Evolutionary conservation across 345 rosid genomes (phyloP).

Genomic region (Rhizophora mangle): DNA sequence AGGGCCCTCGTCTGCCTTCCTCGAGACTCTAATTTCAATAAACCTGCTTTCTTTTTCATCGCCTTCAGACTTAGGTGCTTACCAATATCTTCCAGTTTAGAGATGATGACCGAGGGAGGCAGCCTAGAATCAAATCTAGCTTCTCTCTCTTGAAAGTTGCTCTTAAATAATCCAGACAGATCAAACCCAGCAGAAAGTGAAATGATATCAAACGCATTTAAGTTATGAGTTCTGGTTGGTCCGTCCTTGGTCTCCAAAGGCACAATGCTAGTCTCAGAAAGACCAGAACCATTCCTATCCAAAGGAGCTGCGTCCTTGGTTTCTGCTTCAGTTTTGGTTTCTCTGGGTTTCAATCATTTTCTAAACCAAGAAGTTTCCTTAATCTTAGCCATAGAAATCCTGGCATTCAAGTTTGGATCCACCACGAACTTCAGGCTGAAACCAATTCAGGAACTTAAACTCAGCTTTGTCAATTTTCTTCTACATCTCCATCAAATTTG

Average conservation of each 20-base stretch:
- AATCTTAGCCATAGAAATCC: conserved; percentile 22
- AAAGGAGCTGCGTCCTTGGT: neutral
- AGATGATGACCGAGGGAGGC: conserved; percentile 19
- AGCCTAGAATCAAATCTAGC: conserved; percentile 21
- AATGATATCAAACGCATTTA: conserved; percentile 30
- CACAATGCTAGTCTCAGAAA: conserved; percentile 11
- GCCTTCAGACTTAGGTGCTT: conserved; percentile 16
- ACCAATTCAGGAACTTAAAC: conserved; percentile 27
- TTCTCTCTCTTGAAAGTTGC: conserved; percentile 7
- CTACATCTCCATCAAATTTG: conserved; percentile 33
- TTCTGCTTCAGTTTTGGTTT: conserved; percentile 13
- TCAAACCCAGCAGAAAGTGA: conserved; percentile 30
- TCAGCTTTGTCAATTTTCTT: conserved; percentile 27
- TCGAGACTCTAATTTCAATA: conserved; percentile 16
- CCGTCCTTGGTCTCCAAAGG: conserved; percentile 13
- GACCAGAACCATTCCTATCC: conserved; percentile 20
- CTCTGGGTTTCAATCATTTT: conserved; percentile 17
- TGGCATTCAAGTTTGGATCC: conserved; percentile 19
- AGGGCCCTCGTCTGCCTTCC: conserved; percentile 24
- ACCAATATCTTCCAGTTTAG: conserved; percentile 23
- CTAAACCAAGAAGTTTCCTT: conserved; percentile 20
- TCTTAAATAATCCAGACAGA: conserved; percentile 26
- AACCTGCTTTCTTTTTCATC: conserved; percentile 20
- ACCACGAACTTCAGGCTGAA: conserved; percentile 25
- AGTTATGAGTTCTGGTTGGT: neutral